Base-by-base conservation (phyloP, 441 rosid species). In the Croton setiger region DNA sequence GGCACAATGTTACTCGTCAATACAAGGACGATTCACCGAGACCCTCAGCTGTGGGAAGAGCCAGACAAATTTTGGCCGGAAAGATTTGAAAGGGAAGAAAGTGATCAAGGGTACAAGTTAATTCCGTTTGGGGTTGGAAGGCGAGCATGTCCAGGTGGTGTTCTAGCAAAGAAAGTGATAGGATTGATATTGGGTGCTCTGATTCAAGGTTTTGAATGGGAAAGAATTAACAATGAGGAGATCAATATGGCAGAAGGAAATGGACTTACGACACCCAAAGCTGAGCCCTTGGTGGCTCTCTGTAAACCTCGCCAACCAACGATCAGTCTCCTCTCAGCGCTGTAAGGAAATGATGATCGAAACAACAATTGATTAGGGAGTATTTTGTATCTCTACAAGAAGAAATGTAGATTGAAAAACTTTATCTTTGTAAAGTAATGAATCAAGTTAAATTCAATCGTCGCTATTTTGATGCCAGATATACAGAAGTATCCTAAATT, bases 161-260 rank as follows among this genome's bases (percentile, higher is more conserved):
- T 55, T 11, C 48, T 85, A 76, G 88, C 66, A 4, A 61, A 72
- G 68, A 56, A 76, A 52, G 56, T 69, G 7, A 68, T 82, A 39
- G 68, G 79, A 6, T 63, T 87, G 60, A 76, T 72, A 45, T 60
- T 87, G 6, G 88, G 87, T 41, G 78, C 80, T 5, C 47, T 85
- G 67, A 67, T 82, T 59, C 88, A 85, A 63, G 80, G 83, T 62
- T 87, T 87, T 58, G 84, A 84, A 61, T 85, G 86, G 88, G 72
- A 59, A 8, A 71, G n/a, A 48, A 56, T 64, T 52, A 74, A 64
- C 23, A 53, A 52, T 8, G 70, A 63, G 69, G 73, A 66, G 39
- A 75, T 56, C 18, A 13, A 78, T 66, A 63, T 78, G 81, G 63
- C 33, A 0, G 59, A 65, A 64, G 49, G 43, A 17, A 18, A 0